These are phyloP conservation scores for Tirmania nivea DNA, from an alignment of 495 filamentous ascomycete species.

Conservation along the genomic window DNA sequence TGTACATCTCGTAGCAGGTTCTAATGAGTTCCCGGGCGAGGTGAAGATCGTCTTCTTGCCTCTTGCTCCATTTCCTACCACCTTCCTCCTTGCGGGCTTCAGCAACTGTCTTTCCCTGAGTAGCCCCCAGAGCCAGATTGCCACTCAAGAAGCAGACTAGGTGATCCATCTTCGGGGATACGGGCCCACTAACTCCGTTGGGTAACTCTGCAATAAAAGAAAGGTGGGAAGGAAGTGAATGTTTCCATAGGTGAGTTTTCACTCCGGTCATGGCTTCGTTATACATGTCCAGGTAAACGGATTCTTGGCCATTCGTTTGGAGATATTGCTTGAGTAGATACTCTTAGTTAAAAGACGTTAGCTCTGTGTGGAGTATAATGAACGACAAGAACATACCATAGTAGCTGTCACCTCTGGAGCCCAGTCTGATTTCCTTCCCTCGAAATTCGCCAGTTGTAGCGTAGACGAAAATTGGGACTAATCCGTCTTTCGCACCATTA, in stretches of 20 bases:
- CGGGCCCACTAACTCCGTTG: slow-evolving; percentile 36
- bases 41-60: slow-evolving; percentile 67
- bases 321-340: slow-evolving; percentile 94
- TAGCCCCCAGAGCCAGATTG: slow-evolving; percentile 75
- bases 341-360: slow-evolving; percentile 28
- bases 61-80: slow-evolving; percentile 39
- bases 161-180: slow-evolving; percentile 93
- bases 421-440: slow-evolving; percentile 69
- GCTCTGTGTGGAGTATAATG: not conserved
- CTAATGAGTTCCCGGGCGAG: slow-evolving; percentile 80
- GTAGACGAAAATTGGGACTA: slow-evolving; percentile 78
- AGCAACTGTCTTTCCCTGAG: slow-evolving; percentile 48
- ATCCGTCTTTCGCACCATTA: slow-evolving; percentile 52
- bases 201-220: slow-evolving; percentile 78
- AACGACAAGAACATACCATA: slow-evolving; percentile 33
- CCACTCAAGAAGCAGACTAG: slow-evolving; percentile 95
- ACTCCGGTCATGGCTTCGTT: slow-evolving; percentile 65
- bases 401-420: slow-evolving; percentile 86
- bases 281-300: slow-evolving; percentile 82
- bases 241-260: slow-evolving; percentile 75
- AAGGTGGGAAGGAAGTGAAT: slow-evolving; percentile 55
- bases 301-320: slow-evolving; percentile 71
- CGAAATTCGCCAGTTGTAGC: slow-evolving; percentile 57
- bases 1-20: slow-evolving; percentile 95
- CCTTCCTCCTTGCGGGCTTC: slow-evolving; percentile 45